Percentiles rank a stretch among this genome's conserved stretches.
Evolutionary conservation across 345 rosid species (phyloP).

Genomic region (Psidium friedrichsthalianum): DNA sequence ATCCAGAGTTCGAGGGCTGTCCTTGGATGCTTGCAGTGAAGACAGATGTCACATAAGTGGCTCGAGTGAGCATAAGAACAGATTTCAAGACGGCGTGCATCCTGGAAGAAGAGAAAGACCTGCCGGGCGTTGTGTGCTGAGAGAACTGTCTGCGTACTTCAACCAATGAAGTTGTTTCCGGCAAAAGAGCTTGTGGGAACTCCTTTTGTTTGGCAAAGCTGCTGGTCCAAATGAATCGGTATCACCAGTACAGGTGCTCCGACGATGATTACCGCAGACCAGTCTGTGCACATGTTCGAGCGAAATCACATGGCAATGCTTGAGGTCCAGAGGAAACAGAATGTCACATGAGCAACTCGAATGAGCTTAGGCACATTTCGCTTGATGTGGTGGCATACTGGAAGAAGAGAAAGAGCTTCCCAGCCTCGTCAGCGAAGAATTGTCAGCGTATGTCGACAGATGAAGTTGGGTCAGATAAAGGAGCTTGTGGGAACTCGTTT

Average conservation of each 20-base stretch:
- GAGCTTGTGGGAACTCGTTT: background rate
- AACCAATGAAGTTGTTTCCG: constrained; percentile 32
- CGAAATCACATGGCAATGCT: background rate
- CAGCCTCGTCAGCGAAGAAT: constrained; percentile 34
- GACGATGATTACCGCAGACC: background rate
- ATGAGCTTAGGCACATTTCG: constrained; percentile 20
- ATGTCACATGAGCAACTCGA: background rate
- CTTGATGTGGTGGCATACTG: constrained; percentile 8
- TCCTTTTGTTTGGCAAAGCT: background rate
- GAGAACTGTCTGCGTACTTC: constrained; percentile 15
- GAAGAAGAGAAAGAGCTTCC: constrained; percentile 51
- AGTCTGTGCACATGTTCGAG: background rate
- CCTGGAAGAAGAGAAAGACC: constrained; percentile 37
- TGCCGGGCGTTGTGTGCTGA: constrained; percentile 45
- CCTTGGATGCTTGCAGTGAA: background rate
- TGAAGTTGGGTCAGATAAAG: constrained; percentile 25
- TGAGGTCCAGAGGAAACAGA: background rate
- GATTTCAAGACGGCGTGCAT: constrained; percentile 11
- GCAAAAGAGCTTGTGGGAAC: background rate
- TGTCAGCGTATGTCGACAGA: constrained; percentile 13
- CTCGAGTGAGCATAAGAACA: constrained; percentile 17
- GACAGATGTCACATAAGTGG: background rate
- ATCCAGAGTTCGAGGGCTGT: background rate
- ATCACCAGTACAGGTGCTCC: constrained; percentile 14
- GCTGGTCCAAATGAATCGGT: constrained; percentile 10